Evolutionary conservation across 2,329 filamentous ascomycete genomes (phyloP).

Genomic region (Fusarium virguliforme): DNA sequence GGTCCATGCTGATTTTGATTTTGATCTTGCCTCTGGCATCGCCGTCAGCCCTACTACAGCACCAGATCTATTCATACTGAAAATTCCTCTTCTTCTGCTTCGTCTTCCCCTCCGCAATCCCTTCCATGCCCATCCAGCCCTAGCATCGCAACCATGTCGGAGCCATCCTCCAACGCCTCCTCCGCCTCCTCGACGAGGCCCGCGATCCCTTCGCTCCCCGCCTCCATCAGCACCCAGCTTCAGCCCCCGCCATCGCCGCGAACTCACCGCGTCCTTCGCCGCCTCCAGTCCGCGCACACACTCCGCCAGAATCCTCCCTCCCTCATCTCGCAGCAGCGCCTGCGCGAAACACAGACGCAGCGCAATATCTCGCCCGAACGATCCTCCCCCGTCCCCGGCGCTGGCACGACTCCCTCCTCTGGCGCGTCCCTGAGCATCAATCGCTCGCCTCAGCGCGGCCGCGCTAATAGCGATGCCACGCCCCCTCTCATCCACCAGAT

Average conservation of each 20-base stretch:
- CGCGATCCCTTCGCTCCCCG: slow-evolving; percentile 46
- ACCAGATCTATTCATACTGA: slow-evolving; percentile 10
- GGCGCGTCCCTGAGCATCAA: slow-evolving; percentile 37
- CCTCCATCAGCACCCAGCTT: slow-evolving; percentile 61
- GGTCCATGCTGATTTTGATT: slow-evolving; percentile 5
- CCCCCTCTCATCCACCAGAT: slow-evolving; percentile 58
- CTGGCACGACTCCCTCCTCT: slow-evolving; percentile 26
- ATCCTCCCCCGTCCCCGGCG: slow-evolving; percentile 27
- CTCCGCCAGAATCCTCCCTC: slow-evolving; percentile 70
- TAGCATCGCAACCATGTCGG: slow-evolving; percentile 43
- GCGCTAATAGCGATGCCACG: slow-evolving; percentile 82
- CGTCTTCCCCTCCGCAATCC: slow-evolving; percentile 8
- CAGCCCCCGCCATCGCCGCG: slow-evolving; percentile 74
- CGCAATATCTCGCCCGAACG: slow-evolving; percentile 56
- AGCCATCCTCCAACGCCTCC: slow-evolving; percentile 35
- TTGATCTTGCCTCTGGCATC: slow-evolving; percentile 30
- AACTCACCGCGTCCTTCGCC: slow-evolving; percentile 78
- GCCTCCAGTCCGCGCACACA: slow-evolving; percentile 83
- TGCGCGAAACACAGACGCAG: slow-evolving; percentile 63
- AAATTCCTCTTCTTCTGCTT: slow-evolving; percentile 11
- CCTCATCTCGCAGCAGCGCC: slow-evolving; percentile 76
- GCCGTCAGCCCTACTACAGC: slow-evolving; percentile 21
- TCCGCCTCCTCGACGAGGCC: slow-evolving; percentile 36
- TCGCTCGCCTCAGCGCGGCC: slow-evolving; percentile 69
- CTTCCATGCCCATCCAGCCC: slow-evolving; percentile 20